phyloP scores from a whole-genome alignment of 345 rosid genomes.

The Angophora floribunda region DNA sequence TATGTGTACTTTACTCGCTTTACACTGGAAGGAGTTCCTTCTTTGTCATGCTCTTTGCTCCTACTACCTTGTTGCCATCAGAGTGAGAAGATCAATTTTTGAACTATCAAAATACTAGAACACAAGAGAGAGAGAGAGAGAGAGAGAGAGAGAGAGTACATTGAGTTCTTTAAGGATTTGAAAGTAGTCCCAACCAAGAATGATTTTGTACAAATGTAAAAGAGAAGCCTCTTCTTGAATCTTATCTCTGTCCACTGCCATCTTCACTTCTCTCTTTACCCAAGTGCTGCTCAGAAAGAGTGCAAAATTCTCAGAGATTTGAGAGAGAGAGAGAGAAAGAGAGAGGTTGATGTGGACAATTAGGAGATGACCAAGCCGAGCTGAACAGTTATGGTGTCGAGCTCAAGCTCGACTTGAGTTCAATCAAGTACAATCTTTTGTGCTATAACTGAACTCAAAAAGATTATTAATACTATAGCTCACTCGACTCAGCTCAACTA shows the following conservation, averaged over 20 bases:
- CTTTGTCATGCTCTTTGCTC: conserved; percentile 8
- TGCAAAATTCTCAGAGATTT: not conserved
- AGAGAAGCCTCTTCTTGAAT: conserved; percentile 49
- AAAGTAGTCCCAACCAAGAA: conserved; percentile 79
- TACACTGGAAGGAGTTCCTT: conserved; percentile 16
- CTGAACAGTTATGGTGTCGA: not conserved
- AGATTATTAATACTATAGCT: not conserved
- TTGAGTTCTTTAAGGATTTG: conserved; percentile 40
- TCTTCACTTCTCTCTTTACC: not conserved
- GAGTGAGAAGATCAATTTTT: not conserved
- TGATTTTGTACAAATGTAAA: conserved; percentile 50
- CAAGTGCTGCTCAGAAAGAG: not conserved
- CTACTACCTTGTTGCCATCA: conserved; percentile 6
- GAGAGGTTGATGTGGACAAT: not conserved
- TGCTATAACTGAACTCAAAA: not conserved
- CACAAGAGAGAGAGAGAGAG: not conserved
- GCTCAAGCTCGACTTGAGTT: not conserved
- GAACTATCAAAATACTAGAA: not conserved
- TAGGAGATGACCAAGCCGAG: not conserved
- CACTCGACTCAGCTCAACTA: not conserved
- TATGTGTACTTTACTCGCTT: conserved; percentile 56
- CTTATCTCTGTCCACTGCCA: conserved; percentile 55
- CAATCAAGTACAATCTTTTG: not conserved
- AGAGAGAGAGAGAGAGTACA: conserved; percentile 9
- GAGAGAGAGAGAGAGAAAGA: not conserved